Base-by-base conservation (phyloP, 495 filamentous ascomycete species). In the Penicillium robsamsonii region DNA sequence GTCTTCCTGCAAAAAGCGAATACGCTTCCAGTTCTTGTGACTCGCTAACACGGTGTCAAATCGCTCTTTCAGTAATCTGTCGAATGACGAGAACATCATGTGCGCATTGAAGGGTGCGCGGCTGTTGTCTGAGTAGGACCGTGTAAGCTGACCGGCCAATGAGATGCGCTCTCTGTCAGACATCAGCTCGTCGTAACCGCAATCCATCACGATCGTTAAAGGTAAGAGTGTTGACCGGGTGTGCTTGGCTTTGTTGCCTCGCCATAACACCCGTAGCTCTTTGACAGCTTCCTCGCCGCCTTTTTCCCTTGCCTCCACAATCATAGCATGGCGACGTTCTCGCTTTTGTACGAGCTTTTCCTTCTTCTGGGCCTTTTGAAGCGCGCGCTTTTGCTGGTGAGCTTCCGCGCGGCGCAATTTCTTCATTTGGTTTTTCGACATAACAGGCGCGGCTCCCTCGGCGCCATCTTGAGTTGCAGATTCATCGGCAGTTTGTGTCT, bases 101-200 rank as follows among this genome's bases (percentile, higher is more conserved):
- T 92, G 86, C 3, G 84, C 74, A 31, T 84, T 83, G 63, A 79
- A 90, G 9, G 65, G 68, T 9, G 87, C 77, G 45, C 79, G 82
- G 41, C 78, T 81, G 67, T 96, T 96, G 61, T 95, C 88, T 4
- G 92, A 91, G 75, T 99, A 97, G 59, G 81, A 85, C 20, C 95
- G 79, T 3, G 90, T 94, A 52, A 99, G 71, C 70, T 99, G 94
- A 25, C 81, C 80, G 2, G 80, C 83, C 10, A 98, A 79, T 3
- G 91, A 96, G 8, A 88, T 84, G 17, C 90, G 76, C 66, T 99
- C 95, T 50, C 87, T 84, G 0, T 88, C 84, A 27, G 74, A 76
- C 94, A 99, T 99, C 63, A 93, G 76, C 11, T 88, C 81, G 60
- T 99, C 91, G 60, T 93, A 99, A 57, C 88, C 85, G 69, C 95